phyloP scores from a whole-genome alignment of 2,329 filamentous ascomycete species.

The Pseudogymnoascus sp. region DNA sequence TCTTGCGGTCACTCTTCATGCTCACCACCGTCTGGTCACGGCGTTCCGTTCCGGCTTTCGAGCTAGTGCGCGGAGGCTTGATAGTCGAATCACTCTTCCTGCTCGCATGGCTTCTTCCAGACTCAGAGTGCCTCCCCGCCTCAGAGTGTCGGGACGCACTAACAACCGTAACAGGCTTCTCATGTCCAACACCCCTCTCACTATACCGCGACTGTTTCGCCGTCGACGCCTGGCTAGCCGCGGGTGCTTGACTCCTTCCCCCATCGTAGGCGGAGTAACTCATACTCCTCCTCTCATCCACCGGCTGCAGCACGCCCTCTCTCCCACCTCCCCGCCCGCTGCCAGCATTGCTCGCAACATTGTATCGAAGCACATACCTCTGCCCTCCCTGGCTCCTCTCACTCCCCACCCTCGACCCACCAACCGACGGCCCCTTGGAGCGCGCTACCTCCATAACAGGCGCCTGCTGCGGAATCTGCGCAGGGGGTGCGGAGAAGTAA shows the following conservation, averaged over 20 bases:
- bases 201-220: background rate
- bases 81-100: slow-evolving; percentile 6
- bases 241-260: background rate
- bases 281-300: slow-evolving; percentile 3
- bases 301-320: background rate
- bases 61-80: slow-evolving; percentile 3
- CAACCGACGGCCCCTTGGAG: background rate
- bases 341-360: background rate
- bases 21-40: background rate
- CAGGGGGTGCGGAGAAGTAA: background rate
- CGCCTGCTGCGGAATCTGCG: background rate
- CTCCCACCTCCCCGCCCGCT: background rate
- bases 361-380: background rate
- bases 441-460: background rate
- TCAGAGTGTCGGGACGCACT: background rate
- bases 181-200: background rate
- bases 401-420: background rate
- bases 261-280: background rate
- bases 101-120: background rate
- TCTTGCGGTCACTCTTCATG: background rate
- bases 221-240: background rate
- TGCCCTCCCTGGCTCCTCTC: background rate
- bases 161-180: background rate
- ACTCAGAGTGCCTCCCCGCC: background rate
- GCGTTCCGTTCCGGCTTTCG: background rate